Evolutionary conservation across 108 stramenopile species (phyloP).

Genomic region (Bacterosira constricta): DNA sequence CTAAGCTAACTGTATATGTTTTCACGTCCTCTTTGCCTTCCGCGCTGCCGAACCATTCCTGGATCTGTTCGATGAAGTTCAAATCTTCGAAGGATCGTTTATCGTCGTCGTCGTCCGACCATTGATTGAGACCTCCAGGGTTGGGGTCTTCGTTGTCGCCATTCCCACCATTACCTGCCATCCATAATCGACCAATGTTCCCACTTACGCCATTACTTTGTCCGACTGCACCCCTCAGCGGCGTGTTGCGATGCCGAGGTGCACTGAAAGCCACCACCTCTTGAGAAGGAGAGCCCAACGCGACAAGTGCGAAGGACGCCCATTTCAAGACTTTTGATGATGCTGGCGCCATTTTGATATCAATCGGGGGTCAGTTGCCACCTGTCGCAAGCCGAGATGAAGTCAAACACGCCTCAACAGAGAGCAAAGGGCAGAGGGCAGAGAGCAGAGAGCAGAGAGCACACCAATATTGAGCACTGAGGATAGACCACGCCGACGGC

Average conservation of each 20-base stretch:
- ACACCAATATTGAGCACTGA: too few relatives aligned
- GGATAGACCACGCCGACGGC: too few relatives aligned
- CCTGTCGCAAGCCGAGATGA: too few relatives aligned
- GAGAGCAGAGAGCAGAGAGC: too few relatives aligned
- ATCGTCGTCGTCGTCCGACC: constrained; percentile 31
- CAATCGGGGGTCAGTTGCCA: too few relatives aligned
- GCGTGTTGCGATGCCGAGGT: not conserved
- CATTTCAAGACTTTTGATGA: not conserved
- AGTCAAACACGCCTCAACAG: too few relatives aligned
- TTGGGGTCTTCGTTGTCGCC: constrained; percentile 33
- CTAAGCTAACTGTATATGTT: constrained; percentile 80
- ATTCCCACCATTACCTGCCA: constrained; percentile 1
- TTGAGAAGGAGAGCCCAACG: not conserved
- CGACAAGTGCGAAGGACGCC: not conserved
- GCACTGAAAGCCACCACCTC: not conserved
- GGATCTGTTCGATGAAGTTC: constrained; percentile 42
- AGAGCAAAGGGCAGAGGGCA: too few relatives aligned
- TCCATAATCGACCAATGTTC: not conserved
- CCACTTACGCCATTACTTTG: not conserved
- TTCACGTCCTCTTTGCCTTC: constrained; percentile 82
- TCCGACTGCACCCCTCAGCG: not conserved
- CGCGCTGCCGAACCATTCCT: constrained; percentile 48
- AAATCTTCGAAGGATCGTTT: constrained; percentile 30
- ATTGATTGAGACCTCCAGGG: constrained; percentile 44
- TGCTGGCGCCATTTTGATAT: constrained; percentile 1